These are phyloP conservation scores for Stentor coeruleus DNA, from an alignment of 73 alveolate species.

Conservation along the genomic window DNA sequence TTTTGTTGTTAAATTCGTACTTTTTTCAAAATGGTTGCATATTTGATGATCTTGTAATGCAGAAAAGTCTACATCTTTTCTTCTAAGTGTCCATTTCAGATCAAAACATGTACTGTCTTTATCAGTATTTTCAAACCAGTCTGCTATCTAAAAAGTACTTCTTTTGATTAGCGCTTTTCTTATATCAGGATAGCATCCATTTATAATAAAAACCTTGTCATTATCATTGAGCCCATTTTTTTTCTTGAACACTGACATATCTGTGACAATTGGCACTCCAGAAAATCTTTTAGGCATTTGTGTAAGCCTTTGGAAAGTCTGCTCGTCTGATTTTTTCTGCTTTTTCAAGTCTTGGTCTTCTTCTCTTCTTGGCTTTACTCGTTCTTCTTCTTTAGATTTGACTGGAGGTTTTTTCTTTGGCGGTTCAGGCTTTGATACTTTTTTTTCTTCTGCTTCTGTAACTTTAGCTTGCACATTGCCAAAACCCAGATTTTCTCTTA, in stretches of 20 bases:
- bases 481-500: conserved; percentile 44
- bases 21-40: conserved; percentile 72
- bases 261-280: conserved; percentile 41
- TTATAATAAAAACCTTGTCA: conserved; percentile 45
- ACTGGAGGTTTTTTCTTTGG: conserved; percentile 33
- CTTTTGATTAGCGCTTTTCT: conserved; percentile 37
- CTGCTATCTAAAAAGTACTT: conserved; percentile 25
- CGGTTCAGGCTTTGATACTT: conserved; percentile 31
- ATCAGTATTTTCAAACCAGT: conserved; percentile 45
- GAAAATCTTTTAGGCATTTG: conserved; percentile 27
- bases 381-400: conserved; percentile 7
- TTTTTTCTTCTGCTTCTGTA: conserved; percentile 30
- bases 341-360: conserved; percentile 36
- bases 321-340: conserved; percentile 26
- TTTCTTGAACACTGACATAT: conserved; percentile 59
- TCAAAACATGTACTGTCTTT: conserved; percentile 35
- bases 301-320: conserved; percentile 33
- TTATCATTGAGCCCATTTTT: conserved; percentile 48
- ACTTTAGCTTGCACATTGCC: conserved; percentile 42
- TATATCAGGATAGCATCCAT: conserved; percentile 50
- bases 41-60: conserved; percentile 27
- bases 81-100: conserved; percentile 36
- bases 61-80: conserved; percentile 40
- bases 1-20: conserved; percentile 82
- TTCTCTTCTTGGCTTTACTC: conserved; percentile 33